Base-by-base conservation (phyloP, 202 grass and related monocot genomes). In the Cymbopogon flexuosus region DNA sequence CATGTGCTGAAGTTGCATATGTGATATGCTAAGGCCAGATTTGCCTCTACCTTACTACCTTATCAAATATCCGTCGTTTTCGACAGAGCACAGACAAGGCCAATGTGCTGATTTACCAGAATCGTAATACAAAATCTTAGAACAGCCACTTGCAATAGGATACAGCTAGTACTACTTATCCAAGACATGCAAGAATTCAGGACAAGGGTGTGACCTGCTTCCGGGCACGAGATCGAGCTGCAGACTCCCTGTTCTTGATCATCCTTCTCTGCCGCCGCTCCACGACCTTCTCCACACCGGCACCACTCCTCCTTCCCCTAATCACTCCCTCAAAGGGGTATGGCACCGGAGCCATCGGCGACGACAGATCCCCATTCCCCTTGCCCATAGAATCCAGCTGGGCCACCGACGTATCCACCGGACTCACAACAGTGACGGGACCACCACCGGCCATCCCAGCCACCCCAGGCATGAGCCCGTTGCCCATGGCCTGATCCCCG, bases 231-330 rank as follows among this genome's bases (percentile, higher is more conserved):
- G 83, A 89, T 86, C 90, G 89, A 47, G 86, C 83, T 3, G 86
- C 90, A 39, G 90, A 92, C 60, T 92, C 90, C 83, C 90, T 92
- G 39, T 92, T 92, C 71, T 91, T 91, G 74, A 91, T 91, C 89
- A 88, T 91, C 69, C 89, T 91, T 69, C 79, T 86, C 79, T 86
- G 90, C 49, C 83, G 81, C 49, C 90, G 78, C 79, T 89, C 90
- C 39, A 84, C 76, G 31, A 86, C 86, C 76, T 92, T 92, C 81
- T 84, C 83, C 66, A 88, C 76, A 39, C 80, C 68, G 9, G 73
- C 84, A 66, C 83, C 14, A 59, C 86, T 97, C 21, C 84, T 86
- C 76, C 86, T 92, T 16, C 83, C 83, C 83, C 76, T 84, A 10
- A 86, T 52, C 58, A 88, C 80, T 5, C 86, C 86, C 21, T 76